Base-by-base conservation (phyloP, 1,139 yeast genomes). In the Yamadazyma friedrichii region DNA sequence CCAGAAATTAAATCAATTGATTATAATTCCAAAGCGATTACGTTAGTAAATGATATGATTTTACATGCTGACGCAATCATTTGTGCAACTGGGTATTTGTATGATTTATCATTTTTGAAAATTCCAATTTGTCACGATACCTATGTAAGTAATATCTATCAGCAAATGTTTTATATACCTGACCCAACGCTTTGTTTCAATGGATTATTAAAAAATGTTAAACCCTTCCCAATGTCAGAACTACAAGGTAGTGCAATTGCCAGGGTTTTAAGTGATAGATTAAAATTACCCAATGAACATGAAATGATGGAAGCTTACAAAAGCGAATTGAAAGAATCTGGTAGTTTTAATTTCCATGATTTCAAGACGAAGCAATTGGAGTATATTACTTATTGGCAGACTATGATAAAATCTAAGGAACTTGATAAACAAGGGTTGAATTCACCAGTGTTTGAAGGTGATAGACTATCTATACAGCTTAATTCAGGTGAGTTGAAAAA, bases 71-170 rank as follows among this genome's bases (percentile, higher is more conserved):
- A 74, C 50, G 36, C 39, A 2, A 54, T 75, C 2, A 55, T 75
- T 8, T 70, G 66, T 45, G 73, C 78, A 52, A 75, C 80, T 1
- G 80, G 80, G 3, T 75, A 73, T 48, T 53, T 69, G 25, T 71
- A 71, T 50, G 58, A 60, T 36, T 42, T 70, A 22, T 76, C 78
- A 5, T 74, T 74, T 44, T 53, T 74, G 39, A 24, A 40, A 5
- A 11, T 31, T 6, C 33, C 35, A 1, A 13, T 36, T 2, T 25
- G 33, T 26, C 31, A 39, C 10, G 36, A 29, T 5, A 15, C 33
- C 1, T 58, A 64, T 40, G 28, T 41, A 3, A 51, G 54, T n/a
- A 60, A 60, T 9, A 36, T 75, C 11, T 72, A 70, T 52, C 61
- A 67, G 41, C 78, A 74, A 44, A 56, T 73, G 10, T 73, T 75